Percentiles rank a stretch among this genome's conserved stretches.
These are phyloP conservation scores for Rhizophagus clarus DNA, from an alignment of 192 early-diverging fungal species.

Conservation along the genomic window DNA sequence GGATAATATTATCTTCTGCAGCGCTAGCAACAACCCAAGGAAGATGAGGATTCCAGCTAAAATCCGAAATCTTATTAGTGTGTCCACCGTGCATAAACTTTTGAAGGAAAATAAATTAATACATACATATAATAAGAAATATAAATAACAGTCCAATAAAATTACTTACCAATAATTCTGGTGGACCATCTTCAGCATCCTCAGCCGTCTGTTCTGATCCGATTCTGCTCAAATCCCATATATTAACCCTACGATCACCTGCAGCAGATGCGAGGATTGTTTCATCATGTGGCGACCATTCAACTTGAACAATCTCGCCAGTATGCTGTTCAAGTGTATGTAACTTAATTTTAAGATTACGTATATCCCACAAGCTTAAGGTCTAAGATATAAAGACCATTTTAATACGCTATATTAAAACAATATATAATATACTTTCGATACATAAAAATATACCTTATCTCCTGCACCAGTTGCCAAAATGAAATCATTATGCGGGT, in stretches of 20 bases:
- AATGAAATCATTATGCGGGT: slow-evolving; percentile 86
- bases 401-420: too few relatives aligned
- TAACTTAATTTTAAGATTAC: slow-evolving; percentile 82
- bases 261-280: slow-evolving; percentile 89
- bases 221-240: slow-evolving; percentile 95
- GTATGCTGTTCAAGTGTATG: slow-evolving; percentile 88
- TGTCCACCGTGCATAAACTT: slow-evolving; percentile 98
- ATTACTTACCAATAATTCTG: slow-evolving; percentile 81
- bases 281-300: slow-evolving; percentile 93
- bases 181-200: slow-evolving; percentile 97
- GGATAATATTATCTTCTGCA: slow-evolving; percentile 96
- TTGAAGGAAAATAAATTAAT: neutral
- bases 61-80: slow-evolving; percentile 94
- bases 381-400: slow-evolving; percentile 52
- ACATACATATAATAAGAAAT: neutral
- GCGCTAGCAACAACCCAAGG: slow-evolving; percentile 94
- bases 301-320: slow-evolving; percentile 90
- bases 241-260: slow-evolving; percentile 85
- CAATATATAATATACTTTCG: neutral
- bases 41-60: slow-evolving; percentile 92
- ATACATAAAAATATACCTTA: slow-evolving; percentile 50
- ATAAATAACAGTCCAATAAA: neutral
- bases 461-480: slow-evolving; percentile 95
- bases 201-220: slow-evolving; percentile 93
- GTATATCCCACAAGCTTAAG: slow-evolving; percentile 93